Evolutionary conservation across 2,329 filamentous ascomycete genomes (phyloP).

Genomic region (Furcasterigmium furcatum): DNA sequence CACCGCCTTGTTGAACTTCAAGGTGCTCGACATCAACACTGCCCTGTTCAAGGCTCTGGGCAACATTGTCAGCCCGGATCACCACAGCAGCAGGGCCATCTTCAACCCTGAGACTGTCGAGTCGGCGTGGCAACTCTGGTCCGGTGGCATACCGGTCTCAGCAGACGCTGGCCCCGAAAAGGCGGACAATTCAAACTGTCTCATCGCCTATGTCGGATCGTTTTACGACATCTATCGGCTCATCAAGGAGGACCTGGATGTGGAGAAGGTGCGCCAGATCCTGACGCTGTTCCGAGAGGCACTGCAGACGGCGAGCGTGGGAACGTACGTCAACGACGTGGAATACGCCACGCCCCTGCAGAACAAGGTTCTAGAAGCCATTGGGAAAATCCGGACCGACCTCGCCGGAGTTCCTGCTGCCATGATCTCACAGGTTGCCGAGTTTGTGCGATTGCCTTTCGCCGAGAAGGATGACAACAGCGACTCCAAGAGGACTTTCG

Average conservation of each 20-base stretch:
- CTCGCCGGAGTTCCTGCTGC: conserved; percentile 61
- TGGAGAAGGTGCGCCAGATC: conserved; percentile 63
- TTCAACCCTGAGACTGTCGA: conserved; percentile 53
- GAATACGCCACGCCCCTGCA: conserved; percentile 74
- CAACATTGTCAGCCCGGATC: conserved; percentile 51
- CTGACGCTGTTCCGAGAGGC: conserved; percentile 68
- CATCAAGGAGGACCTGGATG: conserved; percentile 59
- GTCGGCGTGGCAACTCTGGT: conserved; percentile 69
- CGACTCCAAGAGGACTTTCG: conserved; percentile 67
- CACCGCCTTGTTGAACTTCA: conserved; percentile 58
- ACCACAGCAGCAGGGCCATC: conserved; percentile 36
- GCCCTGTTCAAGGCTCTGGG: conserved; percentile 66
- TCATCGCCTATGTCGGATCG: conserved; percentile 79
- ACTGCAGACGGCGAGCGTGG: conserved; percentile 65
- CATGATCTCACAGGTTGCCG: conserved; percentile 66
- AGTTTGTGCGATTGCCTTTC: conserved; percentile 71
- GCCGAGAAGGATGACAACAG: background rate
- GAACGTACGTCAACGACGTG: conserved; percentile 67
- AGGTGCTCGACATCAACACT: conserved; percentile 67
- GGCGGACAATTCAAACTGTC: conserved; percentile 72
- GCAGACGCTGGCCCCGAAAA: conserved; percentile 34
- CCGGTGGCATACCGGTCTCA: conserved; percentile 54
- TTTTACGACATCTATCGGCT: conserved; percentile 77
- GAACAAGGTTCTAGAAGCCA: conserved; percentile 61
- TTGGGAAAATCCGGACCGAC: conserved; percentile 67